Base-by-base conservation (phyloP, 2,329 filamentous ascomycete genomes). In the Trichoderma semiorbis region DNA sequence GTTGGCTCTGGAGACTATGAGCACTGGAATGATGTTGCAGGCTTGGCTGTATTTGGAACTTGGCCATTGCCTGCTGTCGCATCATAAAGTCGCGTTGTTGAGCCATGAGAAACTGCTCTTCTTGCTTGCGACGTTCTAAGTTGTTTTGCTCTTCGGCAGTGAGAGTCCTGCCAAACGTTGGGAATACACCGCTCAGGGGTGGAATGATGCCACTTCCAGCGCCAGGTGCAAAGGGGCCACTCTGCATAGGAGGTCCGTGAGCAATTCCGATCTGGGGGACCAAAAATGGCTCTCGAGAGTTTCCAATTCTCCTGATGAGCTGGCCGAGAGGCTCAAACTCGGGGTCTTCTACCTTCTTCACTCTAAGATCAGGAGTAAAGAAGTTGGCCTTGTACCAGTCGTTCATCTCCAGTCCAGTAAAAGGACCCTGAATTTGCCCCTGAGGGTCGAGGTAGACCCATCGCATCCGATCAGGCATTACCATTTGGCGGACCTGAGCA, bases 301-400 rank as follows among this genome's bases (percentile, higher is more conserved):
- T 99, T 2, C 96, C 96, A 76, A 99, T 99, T 39, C 95, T 92
- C 57, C 96, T 88, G 74, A 99, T 98, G 28, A 99, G 89, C 81
- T 98, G 95, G 3, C 95, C 96, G 11, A 99, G 85, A 14, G 95
- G 96, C 81, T 99, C 96, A 77, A 98, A 99, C 64, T 99, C 95
- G 0, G 87, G 85, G 78, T 99, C 96, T 79, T 99, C 96, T 6
- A 95, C 86, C 80, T 97, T 97, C 84, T 97, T 98, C 36, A 99
- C 96, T 57, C 97, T 90, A 24, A 99, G 86, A 77, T 99, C 95
- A 0, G 95, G 91, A 0, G 94, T 97, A 82, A 99, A 99, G 84
- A 98, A 99, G 60, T 95, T 95, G 47, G 95, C 95, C 81, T 98
- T 98, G 83, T 98, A 99, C 96, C 96, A 99, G 77, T 99, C 97